Evolutionary conservation across 805 yeast genomes (phyloP), one percentile per base, ranked within the genome.

Genomic region (Jamesozyma spencerorum): DNA sequence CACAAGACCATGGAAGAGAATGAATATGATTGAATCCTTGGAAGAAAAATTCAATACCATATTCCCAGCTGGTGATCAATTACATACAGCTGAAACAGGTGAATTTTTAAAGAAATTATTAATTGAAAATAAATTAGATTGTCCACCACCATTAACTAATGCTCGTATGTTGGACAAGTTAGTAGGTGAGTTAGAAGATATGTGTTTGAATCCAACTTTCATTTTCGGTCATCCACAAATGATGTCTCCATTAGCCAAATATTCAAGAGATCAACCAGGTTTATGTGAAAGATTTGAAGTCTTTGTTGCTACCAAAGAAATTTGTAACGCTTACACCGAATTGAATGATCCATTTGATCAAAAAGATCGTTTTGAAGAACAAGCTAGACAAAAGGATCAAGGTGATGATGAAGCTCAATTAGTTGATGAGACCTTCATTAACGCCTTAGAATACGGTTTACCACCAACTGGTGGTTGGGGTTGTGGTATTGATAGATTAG

Each of bases 401-500:
- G 98, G 98, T 74, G 98, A 90, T 62, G 98, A 90, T 61, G 98
- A 92, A 72, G 98, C 96, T 47, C 97, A 90, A 73, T 62, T 87
- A 66, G 75, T 92, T 49, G 98, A 90, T 65, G 98, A 90, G 72
- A 82, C 85, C 49, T 90, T 90, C 88, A 83, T 94, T 74, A 85
- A 88, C 57, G 97, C 98, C 52, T 77, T 90, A 59, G 98, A 90
- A 72, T 90, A 86, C 66, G 98, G 97, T 68, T 76, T 90, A 59
- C 98, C 98, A 45, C 98, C 98, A 58, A 92, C 97, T 55, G 97
- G 94, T 66, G 98, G 98, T 54, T 90, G 97, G 97, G 98, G 98
- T 56, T 82, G 95, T 70, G 98, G 98, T 76, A 88, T 90, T 54
- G 98, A 90, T 70, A 83, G 98, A 74, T 65, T 90, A 61, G 87